Conservation (phyloP, 345 rosid species). For the Citrus sinensis region DNA sequence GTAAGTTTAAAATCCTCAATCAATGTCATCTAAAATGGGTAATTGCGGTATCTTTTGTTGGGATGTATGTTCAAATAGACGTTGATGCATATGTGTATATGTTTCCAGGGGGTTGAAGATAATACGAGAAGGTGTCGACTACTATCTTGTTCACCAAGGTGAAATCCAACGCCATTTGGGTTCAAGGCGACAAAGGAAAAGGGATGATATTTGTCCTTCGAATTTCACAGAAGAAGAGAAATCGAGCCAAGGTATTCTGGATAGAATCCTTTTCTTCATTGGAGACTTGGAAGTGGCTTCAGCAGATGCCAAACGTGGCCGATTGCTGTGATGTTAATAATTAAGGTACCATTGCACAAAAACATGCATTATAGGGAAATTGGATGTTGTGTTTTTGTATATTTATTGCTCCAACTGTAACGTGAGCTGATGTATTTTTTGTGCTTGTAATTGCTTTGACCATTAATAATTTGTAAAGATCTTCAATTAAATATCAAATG, state of each 20-base stretch:
- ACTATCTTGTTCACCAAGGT: constrained; percentile 55
- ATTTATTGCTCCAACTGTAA: not conserved
- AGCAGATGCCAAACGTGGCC: constrained; percentile 33
- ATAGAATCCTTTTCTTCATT: constrained; percentile 49
- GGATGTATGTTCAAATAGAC: not conserved
- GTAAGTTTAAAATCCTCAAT: constrained; percentile 28
- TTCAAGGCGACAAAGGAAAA: constrained; percentile 28
- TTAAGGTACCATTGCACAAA: not conserved
- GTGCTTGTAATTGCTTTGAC: not conserved
- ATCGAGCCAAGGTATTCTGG: constrained; percentile 33
- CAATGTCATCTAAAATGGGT: not conserved
- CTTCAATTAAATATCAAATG: too few relatives aligned
- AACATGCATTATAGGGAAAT: not conserved
- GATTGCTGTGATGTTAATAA: constrained; percentile 7
- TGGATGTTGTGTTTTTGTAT: not conserved
- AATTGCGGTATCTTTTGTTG: not conserved
- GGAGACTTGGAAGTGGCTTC: constrained; percentile 61
- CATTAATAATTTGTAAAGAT: not conserved
- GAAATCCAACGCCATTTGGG: constrained; percentile 51
- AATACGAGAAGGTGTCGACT: constrained; percentile 51
- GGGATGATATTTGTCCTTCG: not conserved
- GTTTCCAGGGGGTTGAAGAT: constrained; percentile 51
- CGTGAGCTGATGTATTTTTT: not conserved
- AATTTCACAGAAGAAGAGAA: constrained; percentile 19
- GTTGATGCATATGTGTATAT: not conserved